Evolutionary conservation across 2,329 filamentous ascomycete species (phyloP).

Genomic region (Gaeumannomyces sp.): DNA sequence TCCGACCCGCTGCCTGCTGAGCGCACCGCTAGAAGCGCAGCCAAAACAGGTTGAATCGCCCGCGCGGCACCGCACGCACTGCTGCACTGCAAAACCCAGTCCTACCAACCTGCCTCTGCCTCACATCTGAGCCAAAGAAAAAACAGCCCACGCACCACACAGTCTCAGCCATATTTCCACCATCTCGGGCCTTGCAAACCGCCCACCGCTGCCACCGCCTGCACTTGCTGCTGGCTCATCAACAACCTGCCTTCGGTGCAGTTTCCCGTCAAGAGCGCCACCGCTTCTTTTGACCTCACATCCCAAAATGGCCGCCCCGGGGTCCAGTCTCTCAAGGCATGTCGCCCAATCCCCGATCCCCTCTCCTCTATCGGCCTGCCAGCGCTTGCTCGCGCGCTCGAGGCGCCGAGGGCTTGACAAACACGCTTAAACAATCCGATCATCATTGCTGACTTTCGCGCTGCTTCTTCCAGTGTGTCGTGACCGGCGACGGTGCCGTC

Average conservation of each 20-base stretch:
- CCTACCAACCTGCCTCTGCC: no score
- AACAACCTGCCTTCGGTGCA: background rate
- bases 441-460: background rate
- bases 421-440: background rate
- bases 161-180: background rate
- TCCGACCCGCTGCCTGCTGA: background rate
- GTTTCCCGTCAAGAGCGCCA: background rate
- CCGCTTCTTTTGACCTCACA: background rate
- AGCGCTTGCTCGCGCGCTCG: background rate
- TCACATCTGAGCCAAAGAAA: background rate
- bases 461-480: constrained; percentile 67
- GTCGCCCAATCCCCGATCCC: constrained; percentile 19
- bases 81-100: background rate
- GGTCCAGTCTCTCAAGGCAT: constrained; percentile 87
- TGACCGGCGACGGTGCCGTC: constrained; percentile 98
- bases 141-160: constrained; percentile 2
- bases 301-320: constrained; percentile 71
- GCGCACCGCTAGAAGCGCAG: background rate
- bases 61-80: background rate
- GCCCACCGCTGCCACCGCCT: no score
- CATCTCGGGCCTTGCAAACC: background rate
- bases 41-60: no score
- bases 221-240: background rate
- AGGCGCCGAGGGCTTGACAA: no score
- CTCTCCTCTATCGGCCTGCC: background rate